Evolutionary conservation across 2,329 filamentous ascomycete genomes (phyloP).

Genomic region (Fusarium sp.): DNA sequence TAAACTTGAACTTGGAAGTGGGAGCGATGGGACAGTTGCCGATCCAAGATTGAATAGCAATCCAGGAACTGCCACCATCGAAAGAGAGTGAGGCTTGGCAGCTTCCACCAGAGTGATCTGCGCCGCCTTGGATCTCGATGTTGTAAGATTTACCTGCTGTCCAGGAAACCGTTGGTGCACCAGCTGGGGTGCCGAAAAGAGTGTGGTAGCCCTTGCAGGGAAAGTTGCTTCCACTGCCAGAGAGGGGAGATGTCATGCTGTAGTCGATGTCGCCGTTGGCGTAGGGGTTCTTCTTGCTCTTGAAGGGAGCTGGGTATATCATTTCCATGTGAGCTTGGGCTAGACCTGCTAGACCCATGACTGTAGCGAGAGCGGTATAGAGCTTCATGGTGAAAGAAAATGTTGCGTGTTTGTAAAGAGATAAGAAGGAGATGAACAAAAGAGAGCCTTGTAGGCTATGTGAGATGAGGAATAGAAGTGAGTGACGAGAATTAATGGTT

Average conservation of each 20-base stretch:
- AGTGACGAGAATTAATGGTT: background rate
- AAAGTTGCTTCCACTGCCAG: constrained; percentile 70
- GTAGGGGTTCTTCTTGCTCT: constrained; percentile 63
- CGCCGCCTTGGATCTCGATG: constrained; percentile 70
- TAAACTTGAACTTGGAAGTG: constrained; percentile 69
- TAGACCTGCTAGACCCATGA: constrained; percentile 55
- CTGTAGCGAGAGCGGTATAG: constrained; percentile 46
- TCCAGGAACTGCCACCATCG: constrained; percentile 75
- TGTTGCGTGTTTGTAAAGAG: background rate
- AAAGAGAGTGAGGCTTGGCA: constrained; percentile 81
- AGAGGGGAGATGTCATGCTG: constrained; percentile 75
- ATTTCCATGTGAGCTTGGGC: constrained; percentile 67
- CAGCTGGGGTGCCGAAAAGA: constrained; percentile 59
- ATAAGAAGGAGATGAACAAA: background rate
- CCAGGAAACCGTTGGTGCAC: constrained; percentile 69
- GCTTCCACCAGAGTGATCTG: constrained; percentile 74
- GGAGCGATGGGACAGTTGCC: constrained; percentile 61
- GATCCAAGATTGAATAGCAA: constrained; percentile 69
- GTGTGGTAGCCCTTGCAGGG: constrained; percentile 76
- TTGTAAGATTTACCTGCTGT: constrained; percentile 70
- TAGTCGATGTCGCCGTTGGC: constrained; percentile 68
- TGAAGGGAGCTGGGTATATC: constrained; percentile 61
- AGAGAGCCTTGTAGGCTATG: background rate
- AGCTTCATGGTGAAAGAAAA: constrained; percentile 23
- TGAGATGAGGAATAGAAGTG: background rate